Percentiles rank a stretch among this genome's conserved stretches.
These are phyloP conservation scores for Lentithecium fluviatile DNA, from an alignment of 495 filamentous ascomycete species.

Conservation along the genomic window DNA sequence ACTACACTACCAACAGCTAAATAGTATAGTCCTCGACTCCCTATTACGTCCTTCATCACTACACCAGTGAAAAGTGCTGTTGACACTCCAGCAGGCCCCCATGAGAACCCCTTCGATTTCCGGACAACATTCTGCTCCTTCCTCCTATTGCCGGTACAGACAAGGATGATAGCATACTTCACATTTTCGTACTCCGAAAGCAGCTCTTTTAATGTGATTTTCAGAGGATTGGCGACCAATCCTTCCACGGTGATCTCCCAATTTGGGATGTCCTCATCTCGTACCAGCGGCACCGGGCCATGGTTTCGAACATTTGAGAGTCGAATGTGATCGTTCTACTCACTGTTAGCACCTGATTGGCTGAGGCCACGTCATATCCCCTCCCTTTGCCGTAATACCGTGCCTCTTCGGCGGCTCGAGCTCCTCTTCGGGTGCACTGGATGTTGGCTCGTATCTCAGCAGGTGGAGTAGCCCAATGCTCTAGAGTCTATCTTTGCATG, in stretches of 20 bases:
- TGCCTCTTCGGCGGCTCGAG: too few relatives aligned
- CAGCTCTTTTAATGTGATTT: conserved; percentile 68
- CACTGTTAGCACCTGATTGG: too few relatives aligned
- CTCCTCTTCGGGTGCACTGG: too few relatives aligned
- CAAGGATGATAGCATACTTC: conserved; percentile 83
- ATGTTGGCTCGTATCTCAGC: too few relatives aligned
- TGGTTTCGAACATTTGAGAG: conserved; percentile 95
- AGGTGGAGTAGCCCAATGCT: too few relatives aligned
- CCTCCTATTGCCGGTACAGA: conserved; percentile 89
- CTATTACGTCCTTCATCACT: conserved; percentile 69
- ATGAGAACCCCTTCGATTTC: conserved; percentile 95
- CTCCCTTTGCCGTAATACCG: too few relatives aligned
- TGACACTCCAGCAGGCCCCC: conserved; percentile 87
- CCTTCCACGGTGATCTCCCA: conserved; percentile 90
- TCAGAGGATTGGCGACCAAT: conserved; percentile 80
- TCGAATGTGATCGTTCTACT: too few relatives aligned
- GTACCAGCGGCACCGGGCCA: conserved; percentile 77
- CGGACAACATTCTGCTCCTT: conserved; percentile 93
- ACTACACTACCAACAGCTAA: too few relatives aligned
- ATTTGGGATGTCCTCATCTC: conserved; percentile 67
- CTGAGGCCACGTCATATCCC: too few relatives aligned
- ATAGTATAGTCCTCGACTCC: too few relatives aligned
- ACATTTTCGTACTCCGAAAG: conserved; percentile 76
- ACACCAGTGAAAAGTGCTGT: conserved; percentile 91
- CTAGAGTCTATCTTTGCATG: too few relatives aligned